These are phyloP conservation scores for Collybia sordida DNA, from an alignment of 768 basidiomycete species.

Conservation along the genomic window DNA sequence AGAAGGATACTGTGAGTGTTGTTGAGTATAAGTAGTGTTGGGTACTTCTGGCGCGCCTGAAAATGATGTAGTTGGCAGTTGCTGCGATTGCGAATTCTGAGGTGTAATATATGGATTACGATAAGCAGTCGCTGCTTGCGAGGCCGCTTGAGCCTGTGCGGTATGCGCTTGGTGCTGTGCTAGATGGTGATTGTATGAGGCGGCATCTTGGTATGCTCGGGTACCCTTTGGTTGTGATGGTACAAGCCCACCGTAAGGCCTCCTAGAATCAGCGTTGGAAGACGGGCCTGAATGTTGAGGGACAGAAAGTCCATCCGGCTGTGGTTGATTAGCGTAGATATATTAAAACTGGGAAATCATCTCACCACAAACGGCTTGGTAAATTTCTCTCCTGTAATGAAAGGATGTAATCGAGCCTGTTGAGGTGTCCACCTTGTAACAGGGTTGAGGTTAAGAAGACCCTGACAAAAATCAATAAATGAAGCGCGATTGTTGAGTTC, in stretches of 20 bases:
- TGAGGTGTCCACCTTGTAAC: constrained; percentile 97
- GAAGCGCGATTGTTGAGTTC: constrained; percentile 93
- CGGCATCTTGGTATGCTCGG: constrained; percentile 88
- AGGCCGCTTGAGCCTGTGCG: constrained; percentile 76
- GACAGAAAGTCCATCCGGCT: constrained; percentile 54
- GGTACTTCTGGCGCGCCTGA: constrained; percentile 31
- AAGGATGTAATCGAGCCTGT: constrained; percentile 93
- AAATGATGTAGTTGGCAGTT: constrained; percentile 27
- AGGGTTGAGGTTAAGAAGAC: constrained; percentile 91
- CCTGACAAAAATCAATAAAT: constrained; percentile 97
- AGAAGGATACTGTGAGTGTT: constrained; percentile 35
- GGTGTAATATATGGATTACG: constrained; percentile 81
- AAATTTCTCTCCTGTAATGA: constrained; percentile 97
- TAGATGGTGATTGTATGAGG: constrained; percentile 91
- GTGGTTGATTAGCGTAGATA: constrained; percentile 2
- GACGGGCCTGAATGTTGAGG: constrained; percentile 29
- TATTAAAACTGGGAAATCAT: constrained; percentile 14
- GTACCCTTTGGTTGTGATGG: constrained; percentile 86
- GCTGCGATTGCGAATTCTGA: constrained; percentile 39
- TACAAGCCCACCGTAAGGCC: constrained; percentile 91
- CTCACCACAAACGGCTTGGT: constrained; percentile 81
- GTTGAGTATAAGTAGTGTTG: constrained; percentile 27
- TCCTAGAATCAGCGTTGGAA: constrained; percentile 62
- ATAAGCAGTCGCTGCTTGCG: constrained; percentile 70
- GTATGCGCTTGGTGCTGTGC: constrained; percentile 93